Conservation (phyloP, 2,329 filamentous ascomycete genomes). For the Ophidiomyces ophidiicola region DNA sequence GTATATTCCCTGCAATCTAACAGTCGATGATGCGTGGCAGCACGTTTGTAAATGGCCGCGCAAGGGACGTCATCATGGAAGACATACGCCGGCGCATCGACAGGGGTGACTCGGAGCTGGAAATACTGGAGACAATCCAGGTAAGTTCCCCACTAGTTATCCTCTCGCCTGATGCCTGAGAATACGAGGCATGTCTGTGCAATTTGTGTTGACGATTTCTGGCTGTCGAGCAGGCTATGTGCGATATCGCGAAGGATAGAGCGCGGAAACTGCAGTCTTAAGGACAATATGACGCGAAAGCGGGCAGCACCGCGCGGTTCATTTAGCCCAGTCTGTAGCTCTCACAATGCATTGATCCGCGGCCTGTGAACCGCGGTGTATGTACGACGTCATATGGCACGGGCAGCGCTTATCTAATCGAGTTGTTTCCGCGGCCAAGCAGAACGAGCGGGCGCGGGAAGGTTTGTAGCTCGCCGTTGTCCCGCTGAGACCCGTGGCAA, state of each 20-base stretch:
- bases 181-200: slow-evolving; percentile 15
- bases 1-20: not conserved
- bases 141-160: slow-evolving; percentile 36
- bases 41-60: slow-evolving; percentile 78
- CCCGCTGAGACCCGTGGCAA: slow-evolving; percentile 1
- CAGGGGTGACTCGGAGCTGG: slow-evolving; percentile 50
- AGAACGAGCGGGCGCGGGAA: too few species aligned
- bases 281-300: not conserved
- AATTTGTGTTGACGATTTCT: not conserved
- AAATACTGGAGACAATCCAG: slow-evolving; percentile 62
- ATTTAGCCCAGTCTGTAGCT: too few species aligned
- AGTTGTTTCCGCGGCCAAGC: too few species aligned
- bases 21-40: slow-evolving; percentile 26
- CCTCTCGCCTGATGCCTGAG: slow-evolving; percentile 6
- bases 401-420: too few species aligned
- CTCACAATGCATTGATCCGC: too few species aligned
- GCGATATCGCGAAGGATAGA: slow-evolving; percentile 74
- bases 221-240: slow-evolving; percentile 75
- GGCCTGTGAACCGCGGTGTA: too few species aligned
- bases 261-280: slow-evolving; percentile 46
- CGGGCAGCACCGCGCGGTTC: too few species aligned
- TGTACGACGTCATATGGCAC: too few species aligned
- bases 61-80: slow-evolving; percentile 60
- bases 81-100: slow-evolving; percentile 68
- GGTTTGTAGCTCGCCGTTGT: too few species aligned